Evolutionary conservation across 163 green algal species (phyloP), one percentile per base, ranked within the genome.

Genomic region (Scenedesmus sp.): DNA sequence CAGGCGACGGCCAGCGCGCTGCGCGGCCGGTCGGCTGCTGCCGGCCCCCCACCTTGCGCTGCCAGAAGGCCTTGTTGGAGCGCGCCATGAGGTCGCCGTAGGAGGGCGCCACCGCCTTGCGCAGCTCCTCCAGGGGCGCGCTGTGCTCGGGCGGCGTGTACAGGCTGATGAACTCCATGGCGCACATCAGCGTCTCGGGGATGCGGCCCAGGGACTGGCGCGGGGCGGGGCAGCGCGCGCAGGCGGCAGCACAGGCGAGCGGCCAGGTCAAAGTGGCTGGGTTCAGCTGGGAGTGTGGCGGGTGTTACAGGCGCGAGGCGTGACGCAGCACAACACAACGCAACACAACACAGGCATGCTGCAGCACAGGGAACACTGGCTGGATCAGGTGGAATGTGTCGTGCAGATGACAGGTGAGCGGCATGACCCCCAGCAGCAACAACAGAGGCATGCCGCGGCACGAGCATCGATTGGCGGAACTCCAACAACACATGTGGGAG

Each of bases 121-220:
- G 94, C 85, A 99, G 92, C 78, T 96, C 93, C 40, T 98, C 94
- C 59, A 99, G 83, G 2, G 94, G 94, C 5, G 88, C 56, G 26
- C 92, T 89, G 53, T 99, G 96, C 7, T 96, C 93, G 24, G 90
- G 26, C 0, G 94, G 95, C 15, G 96, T 97, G 30, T 95, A 95
- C 87, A 98, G 88, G 9, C 89, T 92, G 83, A 99, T 97, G 93
- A 99, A 99, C 95, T 99, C 98, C 91, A 97, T 96, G n/a, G 97
- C 97, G 43, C 94, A 95, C 42, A 98, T 93, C 51, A 99, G 94
- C 22, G 97, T 98, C 78, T 99, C 97, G 7, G 96, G 96, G 43
- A 99, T 96, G 70, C 95, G 95, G 7, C 94, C 93, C 78, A 99
- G 91, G 0, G 93, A 94, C 96, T 98, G 96, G 15, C 3, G 20